phyloP scores from a whole-genome alignment of 495 filamentous ascomycete genomes.

The Aspergillus ostianus region DNA sequence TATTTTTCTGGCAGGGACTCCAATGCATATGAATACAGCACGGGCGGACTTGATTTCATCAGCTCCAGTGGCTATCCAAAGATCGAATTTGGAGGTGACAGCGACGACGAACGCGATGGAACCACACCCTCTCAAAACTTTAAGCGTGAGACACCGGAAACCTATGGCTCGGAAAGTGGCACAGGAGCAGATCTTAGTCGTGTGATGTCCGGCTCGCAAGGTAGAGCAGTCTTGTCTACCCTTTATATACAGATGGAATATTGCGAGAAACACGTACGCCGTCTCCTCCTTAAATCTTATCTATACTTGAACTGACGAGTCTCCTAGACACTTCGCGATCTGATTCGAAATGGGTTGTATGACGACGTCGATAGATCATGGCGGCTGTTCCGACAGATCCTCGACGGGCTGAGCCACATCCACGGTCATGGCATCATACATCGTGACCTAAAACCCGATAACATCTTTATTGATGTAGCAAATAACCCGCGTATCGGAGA shows the following conservation, averaged over 20 bases:
- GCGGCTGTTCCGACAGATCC: slow-evolving; percentile 86
- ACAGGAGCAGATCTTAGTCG: slow-evolving; percentile 30
- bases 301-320: slow-evolving; percentile 9
- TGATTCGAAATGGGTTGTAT: slow-evolving; percentile 75
- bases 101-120: slow-evolving; percentile 55
- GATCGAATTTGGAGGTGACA: slow-evolving; percentile 75
- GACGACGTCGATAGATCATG: slow-evolving; percentile 75
- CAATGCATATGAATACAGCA: slow-evolving; percentile 68
- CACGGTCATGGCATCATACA: slow-evolving; percentile 92
- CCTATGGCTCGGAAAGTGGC: slow-evolving; percentile 27
- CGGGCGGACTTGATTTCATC: slow-evolving; percentile 88
- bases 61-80: slow-evolving; percentile 80
- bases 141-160: slow-evolving; percentile 24
- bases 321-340: slow-evolving; percentile 77
- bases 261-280: slow-evolving; percentile 81
- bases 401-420: slow-evolving; percentile 88
- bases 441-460: slow-evolving; percentile 96
- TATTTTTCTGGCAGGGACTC: slow-evolving; percentile 40
- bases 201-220: slow-evolving; percentile 38
- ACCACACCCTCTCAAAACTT: slow-evolving; percentile 27
- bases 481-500: slow-evolving; percentile 94
- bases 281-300: background rate
- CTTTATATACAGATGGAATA: slow-evolving; percentile 96
- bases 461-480: slow-evolving; percentile 89
- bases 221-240: slow-evolving; percentile 49